These are phyloP conservation scores for Kregervanrija fluxuum DNA, from an alignment of 805 yeast genomes.

Conservation along the genomic window DNA sequence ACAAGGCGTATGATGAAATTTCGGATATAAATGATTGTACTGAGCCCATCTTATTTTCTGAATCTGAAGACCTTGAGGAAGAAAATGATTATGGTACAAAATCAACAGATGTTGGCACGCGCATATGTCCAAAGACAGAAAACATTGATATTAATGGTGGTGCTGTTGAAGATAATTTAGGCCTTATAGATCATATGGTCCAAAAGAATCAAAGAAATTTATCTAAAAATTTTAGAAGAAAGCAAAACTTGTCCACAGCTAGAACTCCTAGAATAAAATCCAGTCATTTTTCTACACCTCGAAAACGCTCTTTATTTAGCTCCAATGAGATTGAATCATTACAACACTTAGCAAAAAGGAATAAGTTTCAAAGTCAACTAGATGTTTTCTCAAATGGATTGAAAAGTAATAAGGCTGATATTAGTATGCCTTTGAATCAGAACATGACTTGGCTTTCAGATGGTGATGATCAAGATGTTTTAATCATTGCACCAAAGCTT, in stretches of 20 bases:
- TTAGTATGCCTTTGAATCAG: too few species aligned
- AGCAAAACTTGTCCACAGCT: not conserved
- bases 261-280: too few species aligned
- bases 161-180: slow-evolving; percentile 21
- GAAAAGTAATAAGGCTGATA: too few species aligned
- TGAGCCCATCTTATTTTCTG: too few species aligned
- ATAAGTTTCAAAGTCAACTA: too few species aligned
- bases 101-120: slow-evolving; percentile 7
- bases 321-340: not conserved
- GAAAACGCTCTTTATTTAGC: not conserved
- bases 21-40: too few species aligned
- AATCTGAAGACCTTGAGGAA: slow-evolving; percentile 2
- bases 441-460: too few species aligned
- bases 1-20: too few species aligned
- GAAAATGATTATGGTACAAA: slow-evolving; percentile 4
- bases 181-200: slow-evolving; percentile 24
- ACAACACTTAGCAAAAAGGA: not conserved
- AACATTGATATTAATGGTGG: slow-evolving; percentile 10
- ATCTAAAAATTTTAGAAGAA: not conserved
- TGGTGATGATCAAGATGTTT: too few species aligned
- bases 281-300: too few species aligned
- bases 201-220: not conserved
- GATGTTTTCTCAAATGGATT: too few species aligned
- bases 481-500: too few species aligned
- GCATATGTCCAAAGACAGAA: not conserved